Base-by-base conservation (phyloP, 768 basidiomycete species). In the Lyophyllum shimeji region DNA sequence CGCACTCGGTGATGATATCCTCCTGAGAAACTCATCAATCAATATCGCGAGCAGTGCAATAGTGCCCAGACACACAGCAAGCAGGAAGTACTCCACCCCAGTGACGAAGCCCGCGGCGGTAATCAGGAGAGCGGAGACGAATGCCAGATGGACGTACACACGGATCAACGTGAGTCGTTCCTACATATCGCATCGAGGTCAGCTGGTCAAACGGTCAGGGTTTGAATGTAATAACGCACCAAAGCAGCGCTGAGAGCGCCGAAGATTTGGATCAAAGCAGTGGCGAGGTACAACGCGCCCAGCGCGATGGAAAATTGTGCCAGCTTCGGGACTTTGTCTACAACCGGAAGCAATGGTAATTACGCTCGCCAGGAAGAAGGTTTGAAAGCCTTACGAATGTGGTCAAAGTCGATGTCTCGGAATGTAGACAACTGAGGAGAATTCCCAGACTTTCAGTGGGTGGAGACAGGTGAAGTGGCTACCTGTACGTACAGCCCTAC, bases 1-100 rank as follows among this genome's bases (percentile, higher is more conserved):
- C 60, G 57, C 76, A 77, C 55, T 76, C 72, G 24, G 56, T 63
- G 43, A 77, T 66, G 23, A 76, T 55, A 37, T 76, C 76, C 52
- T 73, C 70, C 76, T 78, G 55, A 5, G 40, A 27, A 20, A 31
- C 18, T 33, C 27, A 40, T 18, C 2, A 31, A 8, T 37, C 7
- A n/a, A 31, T 53, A 44, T 24, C 6, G 9, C 20, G 12, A 7
- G 17, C 20, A 24, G 6, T n/a, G 15, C n/a, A n/a, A 37, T 15
- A 40, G 17, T 4, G 18, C n/a, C 9, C n/a, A 37, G 33, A 70
- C 76, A 40, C 54, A 76, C 75, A 21, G 73, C 67, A 29, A 73
- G 70, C 21, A 66, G 57, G 59, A 75, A 77, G 55, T 77, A 78
- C n/a, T 73, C 63, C 12, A 73, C 59, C 15, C 73, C 71, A 1